These are phyloP conservation scores for Gonapodya sp. DNA, from an alignment of 192 early-diverging fungal species.

Conservation along the genomic window DNA sequence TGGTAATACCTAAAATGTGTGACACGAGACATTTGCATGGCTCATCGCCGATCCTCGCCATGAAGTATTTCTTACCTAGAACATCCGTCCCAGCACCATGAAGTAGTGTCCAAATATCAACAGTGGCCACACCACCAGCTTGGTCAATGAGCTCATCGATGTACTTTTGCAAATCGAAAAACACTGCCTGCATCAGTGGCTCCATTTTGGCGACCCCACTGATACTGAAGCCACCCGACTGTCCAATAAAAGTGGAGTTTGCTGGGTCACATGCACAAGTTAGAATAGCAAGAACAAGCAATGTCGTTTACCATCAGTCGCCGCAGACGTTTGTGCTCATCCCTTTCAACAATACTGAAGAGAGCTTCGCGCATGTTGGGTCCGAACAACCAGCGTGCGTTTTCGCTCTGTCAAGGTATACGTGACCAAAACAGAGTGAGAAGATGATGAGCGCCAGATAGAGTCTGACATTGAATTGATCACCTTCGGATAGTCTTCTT, in stretches of 20 bases:
- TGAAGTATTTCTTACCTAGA: background rate
- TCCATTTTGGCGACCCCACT: slow-evolving; percentile 7
- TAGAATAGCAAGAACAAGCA: background rate
- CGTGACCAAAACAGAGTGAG: background rate
- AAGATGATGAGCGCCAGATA: too few species aligned
- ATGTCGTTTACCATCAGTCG: background rate
- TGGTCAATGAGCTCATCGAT: background rate
- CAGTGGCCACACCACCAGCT: background rate
- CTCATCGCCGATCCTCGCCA: background rate
- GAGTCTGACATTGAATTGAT: too few species aligned
- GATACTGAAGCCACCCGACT: background rate
- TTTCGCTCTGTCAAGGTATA: background rate
- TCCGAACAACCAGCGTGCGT: background rate
- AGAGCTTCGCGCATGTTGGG: background rate
- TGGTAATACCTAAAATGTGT: background rate
- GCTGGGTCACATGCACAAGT: background rate
- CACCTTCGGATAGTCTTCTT: slow-evolving; percentile 8
- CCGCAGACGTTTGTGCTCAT: background rate
- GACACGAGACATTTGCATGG: too few species aligned
- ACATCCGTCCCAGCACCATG: slow-evolving; percentile 5
- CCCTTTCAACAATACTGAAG: background rate
- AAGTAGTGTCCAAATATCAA: background rate
- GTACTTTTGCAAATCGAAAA: background rate
- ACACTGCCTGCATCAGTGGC: background rate
- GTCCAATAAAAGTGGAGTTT: background rate